Base-by-base conservation (phyloP, 768 basidiomycete genomes). In the Suillus occidentalis region DNA sequence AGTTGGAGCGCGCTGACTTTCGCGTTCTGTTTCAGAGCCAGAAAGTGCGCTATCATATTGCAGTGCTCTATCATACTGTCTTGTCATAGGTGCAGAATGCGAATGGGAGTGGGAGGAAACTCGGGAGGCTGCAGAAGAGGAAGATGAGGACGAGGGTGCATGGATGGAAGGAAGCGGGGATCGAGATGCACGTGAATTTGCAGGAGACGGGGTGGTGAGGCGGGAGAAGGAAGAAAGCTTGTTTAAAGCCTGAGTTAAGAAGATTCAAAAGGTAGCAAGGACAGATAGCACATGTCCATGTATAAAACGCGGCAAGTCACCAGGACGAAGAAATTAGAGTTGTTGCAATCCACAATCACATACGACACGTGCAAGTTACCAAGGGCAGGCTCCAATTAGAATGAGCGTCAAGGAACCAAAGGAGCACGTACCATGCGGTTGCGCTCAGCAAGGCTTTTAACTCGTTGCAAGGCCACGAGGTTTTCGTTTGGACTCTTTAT, bases 21-120 rank as follows among this genome's bases (percentile, higher is more conserved):
- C 91, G 52, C 90, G 86, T 74, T 94, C 92, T 0, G 92, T 94
- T 74, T 93, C 92, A 3, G 91, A 93, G 39, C 92, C 92, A 8
- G 91, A 93, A 62, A 83, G 82, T 39, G 76, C 68, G 60, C 78
- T 79, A 60, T 79, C 77, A 40, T 66, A 67, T 53, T 47, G 45
- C 20, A 83, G 81, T 37, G 76, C 68, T 58, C 78, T 79, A 59
- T 79, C 77, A 40, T 66, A 67, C 52, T 68, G 76, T 69, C 65
- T 76, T 68, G 69, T 66, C 63, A 69, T 74, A 10, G 69, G 52
- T 71, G 65, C 56, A 47, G 73, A 70, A 7, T 70, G 69, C 59
- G 74, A 65, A 63, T 80, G 73, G 8, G 79, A 71, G 63, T 73
- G 68, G 34, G 76, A 71, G 62, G 79, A 75, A 63, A 69, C 75